Conservation (phyloP, 371 early-diverging fungal species). For the Actinomortierella wolfii region DNA sequence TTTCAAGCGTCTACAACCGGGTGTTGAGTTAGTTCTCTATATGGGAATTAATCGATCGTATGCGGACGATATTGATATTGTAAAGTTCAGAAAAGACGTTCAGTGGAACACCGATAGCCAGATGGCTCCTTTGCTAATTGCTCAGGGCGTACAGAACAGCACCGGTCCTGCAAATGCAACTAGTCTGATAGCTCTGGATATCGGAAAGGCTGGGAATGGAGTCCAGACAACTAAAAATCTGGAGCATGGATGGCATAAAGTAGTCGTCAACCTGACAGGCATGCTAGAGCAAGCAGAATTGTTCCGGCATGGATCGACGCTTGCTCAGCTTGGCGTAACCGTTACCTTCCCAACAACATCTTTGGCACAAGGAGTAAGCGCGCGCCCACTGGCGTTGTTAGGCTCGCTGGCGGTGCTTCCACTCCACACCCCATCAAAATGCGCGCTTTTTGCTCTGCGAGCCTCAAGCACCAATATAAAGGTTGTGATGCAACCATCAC, state of each 20-base stretch:
- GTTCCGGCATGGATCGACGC: not conserved
- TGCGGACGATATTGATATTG: not conserved
- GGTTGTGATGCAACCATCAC: not conserved
- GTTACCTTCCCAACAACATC: conserved; percentile 8
- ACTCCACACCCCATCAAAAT: not conserved
- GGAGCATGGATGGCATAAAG: conserved; percentile 17
- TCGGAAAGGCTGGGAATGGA: not conserved
- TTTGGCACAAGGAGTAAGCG: not conserved
- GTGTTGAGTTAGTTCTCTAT: conserved; percentile 25
- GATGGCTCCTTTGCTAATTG: not conserved
- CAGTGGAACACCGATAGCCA: not conserved
- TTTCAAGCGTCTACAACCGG: conserved; percentile 14
- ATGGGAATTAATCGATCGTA: conserved; percentile 13
- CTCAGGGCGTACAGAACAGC: not conserved
- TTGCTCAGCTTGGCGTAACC: conserved; percentile 34
- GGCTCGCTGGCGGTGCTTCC: conserved; percentile 35
- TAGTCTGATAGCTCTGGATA: conserved; percentile 2
- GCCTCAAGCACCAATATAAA: conserved; percentile 1
- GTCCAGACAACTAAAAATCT: conserved; percentile 20
- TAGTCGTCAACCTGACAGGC: conserved; percentile 21
- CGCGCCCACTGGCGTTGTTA: conserved; percentile 10
- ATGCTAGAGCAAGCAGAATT: conserved; percentile 5
- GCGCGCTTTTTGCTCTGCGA: conserved; percentile 16
- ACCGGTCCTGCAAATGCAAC: not conserved
- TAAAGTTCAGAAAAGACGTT: not conserved